A percentile compares a stretch with the other conserved stretches of the same genome.
Evolutionary conservation across 371 early-diverging fungal species (phyloP).

Genomic region (Lichtheimia ornata): DNA sequence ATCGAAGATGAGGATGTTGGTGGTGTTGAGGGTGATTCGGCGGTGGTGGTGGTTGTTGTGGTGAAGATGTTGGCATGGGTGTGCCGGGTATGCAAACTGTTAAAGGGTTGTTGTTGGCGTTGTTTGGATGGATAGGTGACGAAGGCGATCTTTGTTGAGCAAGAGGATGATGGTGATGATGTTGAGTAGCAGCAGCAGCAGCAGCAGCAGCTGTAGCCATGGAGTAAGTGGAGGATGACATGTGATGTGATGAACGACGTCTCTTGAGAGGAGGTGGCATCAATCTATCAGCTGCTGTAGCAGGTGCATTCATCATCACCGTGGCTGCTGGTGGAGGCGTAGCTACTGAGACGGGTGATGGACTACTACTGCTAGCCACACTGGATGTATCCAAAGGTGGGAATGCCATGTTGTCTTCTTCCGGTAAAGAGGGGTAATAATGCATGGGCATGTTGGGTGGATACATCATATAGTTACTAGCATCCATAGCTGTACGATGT

Average conservation of each 20-base stretch:
- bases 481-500: neutral
- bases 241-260: slow-evolving; percentile 4
- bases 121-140: neutral
- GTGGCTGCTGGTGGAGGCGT: neutral
- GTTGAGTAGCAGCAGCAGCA: neutral
- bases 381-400: slow-evolving; percentile 20
- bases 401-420: slow-evolving; percentile 11
- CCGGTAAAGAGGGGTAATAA: slow-evolving; percentile 7
- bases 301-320: neutral
- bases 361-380: slow-evolving; percentile 6
- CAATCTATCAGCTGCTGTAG: neutral
- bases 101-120: neutral
- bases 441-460: slow-evolving; percentile 2
- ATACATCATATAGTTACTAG: neutral
- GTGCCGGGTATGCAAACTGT: neutral
- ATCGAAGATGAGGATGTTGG: neutral
- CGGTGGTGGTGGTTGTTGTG: slow-evolving; percentile 1
- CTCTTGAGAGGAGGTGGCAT: neutral
- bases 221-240: neutral
- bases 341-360: slow-evolving; percentile 10
- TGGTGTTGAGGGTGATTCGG: no score
- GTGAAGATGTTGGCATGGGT: neutral
- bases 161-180: no score
- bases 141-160: neutral
- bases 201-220: no score